Evolutionary conservation across 169 alveolate species (phyloP), one percentile per base, ranked within the genome.

Genomic region (Theileria sp.): DNA sequence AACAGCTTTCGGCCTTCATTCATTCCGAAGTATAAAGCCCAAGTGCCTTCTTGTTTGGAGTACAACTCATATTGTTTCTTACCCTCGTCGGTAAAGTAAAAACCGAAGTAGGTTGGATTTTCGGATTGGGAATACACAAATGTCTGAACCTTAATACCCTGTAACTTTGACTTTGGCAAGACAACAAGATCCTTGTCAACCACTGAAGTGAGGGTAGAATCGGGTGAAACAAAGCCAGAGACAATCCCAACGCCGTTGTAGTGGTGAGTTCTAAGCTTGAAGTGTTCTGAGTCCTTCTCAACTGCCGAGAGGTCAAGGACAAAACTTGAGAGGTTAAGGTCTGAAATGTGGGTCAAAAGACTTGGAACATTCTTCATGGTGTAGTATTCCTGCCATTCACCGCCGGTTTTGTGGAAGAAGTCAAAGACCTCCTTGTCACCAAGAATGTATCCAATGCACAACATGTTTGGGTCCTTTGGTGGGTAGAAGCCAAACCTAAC

Each of bases 401-500:
- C 67, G 10, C 36, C 28, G 15, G 67, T 25, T 25, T 58, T 58
- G 36, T 58, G 36, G 67, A 21, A 58, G 36, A 58, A 58, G 15
- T 58, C 67, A 25, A 10, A 58, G 21, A 21, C 36, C 36, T 19
- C 32, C 67, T 58, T 25, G 36, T 25, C 67, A 25, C 13, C 26
- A 10, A 58, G n/a, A 3, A 58, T 25, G 67, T 58, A 58, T 9
- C 36, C 28, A 25, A 19, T 8, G 26, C 67, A 19, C 15, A 58
- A 17, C 28, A 25, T 2, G 36, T 5, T 25, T 58, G 67, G 67
- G 26, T 58, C 67, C 32, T 58, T 19, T 25, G n/a, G 36, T 15
- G 67, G 67, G 15, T 7, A 21, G 67, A 21, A 58, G 36, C 36
- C 67, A 28, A 58, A 58, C 67, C 67, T 58, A 19, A 58, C 36